Percentiles rank a stretch among this genome's conserved stretches.
phyloP scores from a whole-genome alignment of 148 eudicot genomes.

The Euryodendron excelsum region DNA sequence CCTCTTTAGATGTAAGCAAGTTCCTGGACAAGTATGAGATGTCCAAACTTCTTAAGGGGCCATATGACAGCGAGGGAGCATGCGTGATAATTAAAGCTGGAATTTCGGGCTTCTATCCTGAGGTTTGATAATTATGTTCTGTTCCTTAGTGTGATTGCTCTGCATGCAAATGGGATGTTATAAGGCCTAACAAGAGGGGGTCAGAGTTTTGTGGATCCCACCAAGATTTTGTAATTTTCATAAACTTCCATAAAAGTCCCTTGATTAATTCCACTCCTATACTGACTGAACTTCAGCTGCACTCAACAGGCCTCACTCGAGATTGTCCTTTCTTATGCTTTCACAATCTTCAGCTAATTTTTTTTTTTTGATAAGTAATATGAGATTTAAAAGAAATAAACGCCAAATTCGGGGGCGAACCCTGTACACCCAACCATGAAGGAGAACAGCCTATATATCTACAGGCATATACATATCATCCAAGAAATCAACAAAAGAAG shows the following conservation, averaged over 20 bases:
- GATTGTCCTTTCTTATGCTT: neutral
- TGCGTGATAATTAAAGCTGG: conserved; percentile 64
- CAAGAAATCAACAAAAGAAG: too few relatives aligned
- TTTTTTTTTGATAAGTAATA: too few relatives aligned
- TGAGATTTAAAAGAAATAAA: too few relatives aligned
- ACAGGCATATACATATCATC: too few relatives aligned
- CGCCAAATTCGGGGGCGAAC: too few relatives aligned
- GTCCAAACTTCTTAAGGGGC: conserved; percentile 73
- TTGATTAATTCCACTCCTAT: neutral
- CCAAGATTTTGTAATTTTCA: neutral
- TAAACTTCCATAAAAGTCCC: neutral
- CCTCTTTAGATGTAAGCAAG: conserved; percentile 70
- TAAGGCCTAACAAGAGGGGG: too few relatives aligned
- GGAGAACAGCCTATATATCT: too few relatives aligned
- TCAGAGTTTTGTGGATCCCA: neutral
- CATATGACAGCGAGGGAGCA: conserved; percentile 83
- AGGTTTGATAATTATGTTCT: conserved; percentile 41
- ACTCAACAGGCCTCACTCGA: neutral
- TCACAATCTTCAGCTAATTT: neutral
- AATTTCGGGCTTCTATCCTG: conserved; percentile 46
- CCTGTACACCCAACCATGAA: too few relatives aligned
- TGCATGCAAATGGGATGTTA: neutral
- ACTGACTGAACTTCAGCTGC: neutral
- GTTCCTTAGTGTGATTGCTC: neutral
- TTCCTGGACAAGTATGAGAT: conserved; percentile 77